These are phyloP conservation scores for Phytophthora syringae DNA, from an alignment of 352 stramenopile species.

Conservation along the genomic window DNA sequence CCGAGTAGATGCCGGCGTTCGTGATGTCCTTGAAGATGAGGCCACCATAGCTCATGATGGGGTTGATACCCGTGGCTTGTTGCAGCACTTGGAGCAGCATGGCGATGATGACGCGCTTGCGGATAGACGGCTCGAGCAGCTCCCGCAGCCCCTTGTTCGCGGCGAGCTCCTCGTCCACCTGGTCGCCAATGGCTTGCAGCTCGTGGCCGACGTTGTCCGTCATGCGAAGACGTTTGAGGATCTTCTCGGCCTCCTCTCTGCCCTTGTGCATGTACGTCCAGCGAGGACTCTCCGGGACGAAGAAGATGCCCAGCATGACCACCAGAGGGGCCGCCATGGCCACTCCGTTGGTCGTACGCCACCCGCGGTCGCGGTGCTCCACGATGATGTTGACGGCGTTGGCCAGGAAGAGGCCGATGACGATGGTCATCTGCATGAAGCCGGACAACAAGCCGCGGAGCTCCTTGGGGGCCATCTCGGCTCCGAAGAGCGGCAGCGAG, in stretches of 20 bases:
- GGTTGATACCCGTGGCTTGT: slow-evolving; percentile 39
- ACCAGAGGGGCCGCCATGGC: slow-evolving; percentile 18
- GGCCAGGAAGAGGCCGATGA: slow-evolving; percentile 39
- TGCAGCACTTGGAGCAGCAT: slow-evolving; percentile 37
- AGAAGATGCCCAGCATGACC: slow-evolving; percentile 23
- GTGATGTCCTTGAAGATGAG: slow-evolving; percentile 28
- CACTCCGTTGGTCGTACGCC: slow-evolving; percentile 37
- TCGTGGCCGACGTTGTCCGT: slow-evolving; percentile 33
- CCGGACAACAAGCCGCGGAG: slow-evolving; percentile 15
- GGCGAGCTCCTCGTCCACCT: slow-evolving; percentile 32
- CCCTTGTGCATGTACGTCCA: slow-evolving; percentile 24
- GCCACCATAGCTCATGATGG: slow-evolving; percentile 34
- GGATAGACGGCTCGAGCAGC: slow-evolving; percentile 33
- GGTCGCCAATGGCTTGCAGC: slow-evolving; percentile 43
- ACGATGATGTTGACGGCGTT: slow-evolving; percentile 42
- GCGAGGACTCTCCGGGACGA: slow-evolving; percentile 23
- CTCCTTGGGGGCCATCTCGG: slow-evolving; percentile 22
- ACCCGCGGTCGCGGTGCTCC: slow-evolving; percentile 27
- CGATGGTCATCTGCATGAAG: slow-evolving; percentile 37
- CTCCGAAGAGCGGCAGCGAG: slow-evolving; percentile 20
- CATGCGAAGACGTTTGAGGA: slow-evolving; percentile 36
- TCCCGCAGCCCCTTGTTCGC: slow-evolving; percentile 31
- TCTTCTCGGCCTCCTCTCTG: slow-evolving; percentile 24
- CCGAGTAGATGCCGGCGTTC: slow-evolving; percentile 17
- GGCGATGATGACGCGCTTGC: slow-evolving; percentile 29